phyloP scores from a whole-genome alignment of 2,329 filamentous ascomycete species.

The Verticillium zaregamsianum region DNA sequence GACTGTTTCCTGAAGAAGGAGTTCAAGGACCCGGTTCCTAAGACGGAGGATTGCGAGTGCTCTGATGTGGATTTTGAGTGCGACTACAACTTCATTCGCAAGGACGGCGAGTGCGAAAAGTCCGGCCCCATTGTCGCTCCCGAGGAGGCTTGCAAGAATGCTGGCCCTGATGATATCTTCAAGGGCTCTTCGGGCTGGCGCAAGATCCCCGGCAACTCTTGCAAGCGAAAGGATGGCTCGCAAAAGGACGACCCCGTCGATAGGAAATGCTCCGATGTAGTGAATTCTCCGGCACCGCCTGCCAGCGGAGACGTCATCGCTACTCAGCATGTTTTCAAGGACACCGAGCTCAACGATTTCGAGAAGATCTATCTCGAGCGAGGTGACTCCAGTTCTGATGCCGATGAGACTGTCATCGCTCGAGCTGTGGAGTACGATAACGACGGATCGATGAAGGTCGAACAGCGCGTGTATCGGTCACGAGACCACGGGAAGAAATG shows the following conservation, averaged over 20 bases:
- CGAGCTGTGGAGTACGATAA: constrained; percentile 36
- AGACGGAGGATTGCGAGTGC: constrained; percentile 75
- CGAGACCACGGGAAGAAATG: constrained; percentile 87
- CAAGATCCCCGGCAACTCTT: constrained; percentile 80
- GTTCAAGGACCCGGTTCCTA: constrained; percentile 72
- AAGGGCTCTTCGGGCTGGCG: constrained; percentile 87
- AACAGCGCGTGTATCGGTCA: constrained; percentile 66
- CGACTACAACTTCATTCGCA: constrained; percentile 80
- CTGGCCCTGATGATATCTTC: constrained; percentile 66
- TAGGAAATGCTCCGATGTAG: constrained; percentile 66
- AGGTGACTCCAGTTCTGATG: constrained; percentile 55
- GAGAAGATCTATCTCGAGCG: constrained; percentile 76
- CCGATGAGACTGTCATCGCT: constrained; percentile 69
- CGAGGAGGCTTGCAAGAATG: constrained; percentile 65
- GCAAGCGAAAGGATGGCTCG: constrained; percentile 54
- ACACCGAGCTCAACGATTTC: constrained; percentile 46
- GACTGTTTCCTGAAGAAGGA: constrained; percentile 86
- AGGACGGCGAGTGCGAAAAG: constrained; percentile 52
- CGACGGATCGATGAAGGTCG: constrained; percentile 24
- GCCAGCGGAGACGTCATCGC: constrained; percentile 63
- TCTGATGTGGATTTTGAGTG: constrained; percentile 87
- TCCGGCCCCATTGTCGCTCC: constrained; percentile 61
- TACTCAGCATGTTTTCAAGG: constrained; percentile 58
- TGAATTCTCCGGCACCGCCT: constrained; percentile 42
- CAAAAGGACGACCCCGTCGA: constrained; percentile 72